Evolutionary conservation across 495 filamentous ascomycete genomes (phyloP).

Genomic region (Tricharina praecox): DNA sequence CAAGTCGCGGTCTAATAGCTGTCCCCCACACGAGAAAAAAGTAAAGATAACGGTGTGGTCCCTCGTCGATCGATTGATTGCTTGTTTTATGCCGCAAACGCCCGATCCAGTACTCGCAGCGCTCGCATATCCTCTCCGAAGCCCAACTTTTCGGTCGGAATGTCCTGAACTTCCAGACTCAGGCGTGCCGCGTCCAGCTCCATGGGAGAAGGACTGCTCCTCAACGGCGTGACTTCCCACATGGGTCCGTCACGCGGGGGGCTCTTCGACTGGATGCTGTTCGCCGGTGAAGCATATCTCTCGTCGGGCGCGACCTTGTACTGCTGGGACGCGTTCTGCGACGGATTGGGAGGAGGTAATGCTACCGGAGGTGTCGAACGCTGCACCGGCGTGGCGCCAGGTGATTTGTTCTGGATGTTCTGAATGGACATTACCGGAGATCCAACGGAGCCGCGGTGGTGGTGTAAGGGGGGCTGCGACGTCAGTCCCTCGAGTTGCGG

Average conservation of each 20-base stretch:
- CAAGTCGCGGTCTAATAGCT: constrained; percentile 31
- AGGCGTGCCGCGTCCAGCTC: constrained; percentile 27
- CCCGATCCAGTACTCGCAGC: constrained; percentile 45
- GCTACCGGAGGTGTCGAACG: constrained; percentile 15
- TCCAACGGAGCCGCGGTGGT: constrained; percentile 20
- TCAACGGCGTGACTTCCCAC: constrained; percentile 22
- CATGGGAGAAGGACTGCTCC: constrained; percentile 17
- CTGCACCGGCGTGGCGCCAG: constrained; percentile 9
- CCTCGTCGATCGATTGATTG: too few species aligned
- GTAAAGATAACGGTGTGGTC: constrained; percentile 8
- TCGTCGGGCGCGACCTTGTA: constrained; percentile 32
- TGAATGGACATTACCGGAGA: constrained; percentile 19
- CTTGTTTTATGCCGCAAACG: constrained; percentile 19
- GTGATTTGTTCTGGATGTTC: constrained; percentile 22
- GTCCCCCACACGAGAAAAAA: constrained; percentile 16
- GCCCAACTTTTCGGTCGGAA: constrained; percentile 45
- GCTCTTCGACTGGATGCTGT: constrained; percentile 26
- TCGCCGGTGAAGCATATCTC: constrained; percentile 30
- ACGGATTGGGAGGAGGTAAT: constrained; percentile 15
- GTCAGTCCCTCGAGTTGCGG: constrained; percentile 21
- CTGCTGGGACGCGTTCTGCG: neutral
- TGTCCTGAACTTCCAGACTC: constrained; percentile 39
- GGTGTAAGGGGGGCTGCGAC: constrained; percentile 15
- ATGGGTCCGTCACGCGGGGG: constrained; percentile 16
- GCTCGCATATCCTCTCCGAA: constrained; percentile 51